Evolutionary conservation across 768 basidiomycete species (phyloP).

Genomic region (Suillus ampliporus): DNA sequence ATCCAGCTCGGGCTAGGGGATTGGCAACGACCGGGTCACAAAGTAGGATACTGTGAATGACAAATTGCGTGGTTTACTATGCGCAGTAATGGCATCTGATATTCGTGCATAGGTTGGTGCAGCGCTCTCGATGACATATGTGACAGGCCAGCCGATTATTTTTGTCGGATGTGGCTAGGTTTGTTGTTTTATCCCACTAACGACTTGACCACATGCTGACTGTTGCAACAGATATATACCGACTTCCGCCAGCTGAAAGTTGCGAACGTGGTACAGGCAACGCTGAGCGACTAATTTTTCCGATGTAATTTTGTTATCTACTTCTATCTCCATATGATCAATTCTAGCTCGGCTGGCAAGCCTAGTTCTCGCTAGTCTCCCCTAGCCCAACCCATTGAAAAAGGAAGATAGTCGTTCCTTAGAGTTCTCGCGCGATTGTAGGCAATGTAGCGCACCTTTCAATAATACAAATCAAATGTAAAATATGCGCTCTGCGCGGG

Average conservation of each 20-base stretch:
- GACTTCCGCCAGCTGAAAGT: conserved; percentile 92
- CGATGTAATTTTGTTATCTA: background rate
- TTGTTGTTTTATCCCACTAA: conserved; percentile 27
- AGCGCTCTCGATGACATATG: conserved; percentile 98
- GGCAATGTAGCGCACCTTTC: background rate
- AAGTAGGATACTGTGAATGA: conserved; percentile 99
- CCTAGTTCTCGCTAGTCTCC: no score
- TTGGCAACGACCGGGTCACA: conserved; percentile 95
- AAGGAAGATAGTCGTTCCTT: no score
- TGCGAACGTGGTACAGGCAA: conserved; percentile 90
- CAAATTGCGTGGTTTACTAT: conserved; percentile 62
- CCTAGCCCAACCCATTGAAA: no score
- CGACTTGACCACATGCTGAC: background rate
- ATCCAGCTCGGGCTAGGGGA: conserved; percentile 61
- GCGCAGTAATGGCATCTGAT: background rate
- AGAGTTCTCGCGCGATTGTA: conserved; percentile 1
- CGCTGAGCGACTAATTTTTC: conserved; percentile 70
- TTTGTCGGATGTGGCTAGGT: conserved; percentile 99
- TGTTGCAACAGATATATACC: conserved; percentile 84
- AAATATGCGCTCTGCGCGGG: conserved; percentile 69
- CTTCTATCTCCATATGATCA: background rate
- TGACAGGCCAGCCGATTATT: conserved; percentile 97
- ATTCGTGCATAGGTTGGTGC: conserved; percentile 80
- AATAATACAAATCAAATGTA: background rate
- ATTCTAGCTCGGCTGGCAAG: background rate